Conservation (phyloP, 2,329 filamentous ascomycete species). For the Incumbomyces lentus region DNA sequence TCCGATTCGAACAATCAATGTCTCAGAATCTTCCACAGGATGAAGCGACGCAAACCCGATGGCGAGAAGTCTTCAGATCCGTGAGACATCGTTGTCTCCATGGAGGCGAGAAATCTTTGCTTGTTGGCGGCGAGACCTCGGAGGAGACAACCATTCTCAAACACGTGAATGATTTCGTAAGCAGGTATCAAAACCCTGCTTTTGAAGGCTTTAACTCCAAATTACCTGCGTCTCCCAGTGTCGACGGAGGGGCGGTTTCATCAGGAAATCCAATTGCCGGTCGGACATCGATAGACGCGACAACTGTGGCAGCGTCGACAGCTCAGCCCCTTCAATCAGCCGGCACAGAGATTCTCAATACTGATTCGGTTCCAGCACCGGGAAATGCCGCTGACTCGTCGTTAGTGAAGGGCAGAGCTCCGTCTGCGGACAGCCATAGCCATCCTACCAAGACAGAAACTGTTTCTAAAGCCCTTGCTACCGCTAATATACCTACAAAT, state of each 20-base stretch:
- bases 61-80: constrained; percentile 16
- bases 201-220: constrained; percentile 1
- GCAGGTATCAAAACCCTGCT: constrained; percentile 16
- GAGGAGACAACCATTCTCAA: constrained; percentile 19
- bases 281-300: background rate
- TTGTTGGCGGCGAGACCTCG: constrained; percentile 14
- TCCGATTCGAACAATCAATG: constrained; percentile 7
- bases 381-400: too few species aligned
- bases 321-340: background rate
- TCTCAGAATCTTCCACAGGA: constrained; percentile 7
- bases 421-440: too few species aligned
- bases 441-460: too few species aligned
- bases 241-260: background rate
- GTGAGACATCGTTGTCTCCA: constrained; percentile 17
- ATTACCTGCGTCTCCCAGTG: background rate
- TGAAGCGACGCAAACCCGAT: constrained; percentile 10
- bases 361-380: too few species aligned
- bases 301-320: background rate
- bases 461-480: too few species aligned
- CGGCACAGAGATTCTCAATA: background rate
- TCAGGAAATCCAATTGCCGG: background rate
- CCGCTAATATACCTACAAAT: too few species aligned
- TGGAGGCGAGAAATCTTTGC: constrained; percentile 11
- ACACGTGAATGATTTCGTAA: constrained; percentile 16
- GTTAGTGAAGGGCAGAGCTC: too few species aligned